Conservation (phyloP, 805 yeast genomes). For the Candida vaughaniae region DNA sequence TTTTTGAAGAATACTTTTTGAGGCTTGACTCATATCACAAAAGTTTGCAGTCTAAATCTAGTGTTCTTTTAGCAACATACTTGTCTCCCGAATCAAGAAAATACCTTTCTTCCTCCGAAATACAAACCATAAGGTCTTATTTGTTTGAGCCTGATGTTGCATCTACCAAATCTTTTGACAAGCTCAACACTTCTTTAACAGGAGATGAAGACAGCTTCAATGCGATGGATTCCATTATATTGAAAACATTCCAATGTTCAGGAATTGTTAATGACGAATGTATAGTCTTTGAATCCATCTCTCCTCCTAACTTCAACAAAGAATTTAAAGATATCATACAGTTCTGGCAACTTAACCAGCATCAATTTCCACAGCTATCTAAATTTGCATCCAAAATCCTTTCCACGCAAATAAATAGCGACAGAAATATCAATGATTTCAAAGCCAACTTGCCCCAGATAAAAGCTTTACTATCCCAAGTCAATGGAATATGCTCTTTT, state of each 20-base stretch:
- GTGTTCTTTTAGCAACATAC: slow-evolving; percentile 10
- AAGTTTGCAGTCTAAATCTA: slow-evolving; percentile 6
- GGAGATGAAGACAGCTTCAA: slow-evolving; percentile 12
- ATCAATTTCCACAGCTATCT: slow-evolving; percentile 17
- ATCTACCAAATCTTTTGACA: background rate
- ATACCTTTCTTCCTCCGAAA: slow-evolving; percentile 9
- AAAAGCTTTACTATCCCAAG: background rate
- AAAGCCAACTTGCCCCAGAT: slow-evolving; percentile 9
- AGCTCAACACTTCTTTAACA: slow-evolving; percentile 2
- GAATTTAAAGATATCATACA: slow-evolving; percentile 9
- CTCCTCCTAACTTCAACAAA: slow-evolving; percentile 12
- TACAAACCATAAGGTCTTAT: slow-evolving; percentile 6
- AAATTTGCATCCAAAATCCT: slow-evolving; percentile 14
- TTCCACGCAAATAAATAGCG: slow-evolving; percentile 19
- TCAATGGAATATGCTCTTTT: slow-evolving; percentile 8
- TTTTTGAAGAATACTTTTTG: slow-evolving; percentile 8
- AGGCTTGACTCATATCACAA: slow-evolving; percentile 10
- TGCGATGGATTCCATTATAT: slow-evolving; percentile 15
- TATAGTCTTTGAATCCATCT: slow-evolving; percentile 21
- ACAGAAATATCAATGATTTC: slow-evolving; percentile 14
- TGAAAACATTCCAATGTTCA: slow-evolving; percentile 25
- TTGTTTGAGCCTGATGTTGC: background rate
- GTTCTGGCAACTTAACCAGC: slow-evolving; percentile 21
- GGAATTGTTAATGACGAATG: slow-evolving; percentile 27
- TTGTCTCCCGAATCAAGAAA: slow-evolving; percentile 12